A percentile compares a stretch with the other conserved stretches of the same genome.
Evolutionary conservation across 2,329 filamentous ascomycete genomes (phyloP).

Genomic region (Claviceps sp.): DNA sequence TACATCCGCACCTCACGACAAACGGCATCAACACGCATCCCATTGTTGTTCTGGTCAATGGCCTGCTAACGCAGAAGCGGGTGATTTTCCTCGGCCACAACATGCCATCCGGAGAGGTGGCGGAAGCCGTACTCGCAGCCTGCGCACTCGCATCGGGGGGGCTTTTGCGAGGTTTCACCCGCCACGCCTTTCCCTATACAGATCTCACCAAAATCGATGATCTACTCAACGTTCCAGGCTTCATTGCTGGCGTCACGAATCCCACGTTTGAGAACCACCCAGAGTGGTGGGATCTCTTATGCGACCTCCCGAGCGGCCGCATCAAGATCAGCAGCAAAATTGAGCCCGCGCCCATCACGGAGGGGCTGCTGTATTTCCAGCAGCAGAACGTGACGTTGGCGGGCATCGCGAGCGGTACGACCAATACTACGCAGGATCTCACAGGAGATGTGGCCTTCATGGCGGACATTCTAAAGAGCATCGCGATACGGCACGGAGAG

Average conservation of each 20-base stretch:
- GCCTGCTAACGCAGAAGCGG: conserved; percentile 87
- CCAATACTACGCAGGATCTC: conserved; percentile 43
- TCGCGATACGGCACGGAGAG: conserved; percentile 76
- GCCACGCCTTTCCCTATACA: conserved; percentile 95
- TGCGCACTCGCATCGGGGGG: conserved; percentile 89
- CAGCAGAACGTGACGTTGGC: conserved; percentile 55
- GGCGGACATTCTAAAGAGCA: conserved; percentile 69
- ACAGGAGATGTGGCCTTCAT: conserved; percentile 87
- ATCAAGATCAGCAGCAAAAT: conserved; percentile 91
- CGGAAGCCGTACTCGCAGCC: conserved; percentile 94
- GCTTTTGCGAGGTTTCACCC: conserved; percentile 82
- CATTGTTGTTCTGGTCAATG: conserved; percentile 88
- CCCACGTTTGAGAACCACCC: conserved; percentile 89
- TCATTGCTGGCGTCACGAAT: conserved; percentile 96
- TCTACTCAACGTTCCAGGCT: conserved; percentile 86
- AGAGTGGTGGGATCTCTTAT: conserved; percentile 97
- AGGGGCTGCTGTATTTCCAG: conserved; percentile 78
- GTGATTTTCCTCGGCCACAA: conserved; percentile 94
- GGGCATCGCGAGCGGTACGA: conserved; percentile 29
- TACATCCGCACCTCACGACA: conserved; percentile 88
- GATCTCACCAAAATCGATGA: conserved; percentile 97
- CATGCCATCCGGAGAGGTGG: conserved; percentile 87
- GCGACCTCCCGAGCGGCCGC: conserved; percentile 79
- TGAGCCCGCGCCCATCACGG: conserved; percentile 66
- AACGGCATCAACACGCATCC: conserved; percentile 83